Evolutionary conservation across 441 rosid genomes (phyloP).

Genomic region (Omphalea diandra): DNA sequence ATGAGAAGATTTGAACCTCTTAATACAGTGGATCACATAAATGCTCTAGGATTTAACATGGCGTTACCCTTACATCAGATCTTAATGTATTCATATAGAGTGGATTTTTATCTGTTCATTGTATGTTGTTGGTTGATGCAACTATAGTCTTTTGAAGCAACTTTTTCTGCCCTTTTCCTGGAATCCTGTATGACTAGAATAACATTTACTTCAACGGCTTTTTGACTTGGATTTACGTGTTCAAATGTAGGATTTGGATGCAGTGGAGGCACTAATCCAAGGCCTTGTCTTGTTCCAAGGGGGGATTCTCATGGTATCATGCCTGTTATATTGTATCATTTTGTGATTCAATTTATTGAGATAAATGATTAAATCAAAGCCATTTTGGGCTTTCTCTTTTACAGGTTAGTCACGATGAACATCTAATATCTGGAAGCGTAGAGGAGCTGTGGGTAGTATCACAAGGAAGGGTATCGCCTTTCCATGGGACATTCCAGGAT

Average conservation of each 20-base stretch:
- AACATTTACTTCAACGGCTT: neutral
- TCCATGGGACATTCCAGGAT: constrained; percentile 81
- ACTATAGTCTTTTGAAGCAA: neutral
- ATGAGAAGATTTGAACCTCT: neutral
- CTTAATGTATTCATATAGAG: neutral
- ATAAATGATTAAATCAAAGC: neutral
- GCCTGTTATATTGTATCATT: neutral
- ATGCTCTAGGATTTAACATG: neutral
- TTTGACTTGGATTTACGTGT: neutral
- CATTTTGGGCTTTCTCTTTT: neutral
- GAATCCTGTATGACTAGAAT: neutral
- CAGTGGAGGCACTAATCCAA: constrained; percentile 97
- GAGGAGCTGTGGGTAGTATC: constrained; percentile 95
- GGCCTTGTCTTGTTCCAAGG: constrained; percentile 98
- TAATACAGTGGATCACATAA: neutral
- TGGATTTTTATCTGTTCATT: neutral
- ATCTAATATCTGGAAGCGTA: constrained; percentile 92
- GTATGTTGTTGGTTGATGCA: neutral
- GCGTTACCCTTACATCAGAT: neutral
- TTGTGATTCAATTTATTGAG: neutral
- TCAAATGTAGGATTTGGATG: constrained; percentile 85
- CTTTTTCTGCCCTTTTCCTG: neutral
- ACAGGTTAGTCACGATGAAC: constrained; percentile 98
- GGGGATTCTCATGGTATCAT: constrained; percentile 86
- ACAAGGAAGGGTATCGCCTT: constrained; percentile 72